Evolutionary conservation across 78 protist species (phyloP), one percentile per base, ranked within the genome.

Genomic region (Dictyostelium citrinum): DNA sequence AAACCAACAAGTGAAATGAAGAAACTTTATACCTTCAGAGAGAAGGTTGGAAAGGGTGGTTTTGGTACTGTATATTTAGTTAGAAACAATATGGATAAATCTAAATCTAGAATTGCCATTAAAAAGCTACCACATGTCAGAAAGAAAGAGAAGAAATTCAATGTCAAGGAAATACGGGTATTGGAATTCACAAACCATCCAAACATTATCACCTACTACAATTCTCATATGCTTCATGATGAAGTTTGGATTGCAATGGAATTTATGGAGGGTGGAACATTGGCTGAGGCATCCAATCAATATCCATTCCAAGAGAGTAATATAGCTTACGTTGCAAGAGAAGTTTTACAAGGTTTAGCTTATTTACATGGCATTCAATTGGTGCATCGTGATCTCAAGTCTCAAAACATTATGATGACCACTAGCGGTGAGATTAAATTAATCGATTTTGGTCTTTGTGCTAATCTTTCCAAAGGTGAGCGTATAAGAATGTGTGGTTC

Each of bases 211-310:
- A 70, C 91, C 76, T 90, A 77, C 55, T 17, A 90, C 14, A 82
- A 67, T 6, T 64, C 90, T 5, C 82, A 64, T 35, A n/a, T 90
- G 22, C 22, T 81, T 1, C 9, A 10, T 29, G 85, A 93, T n/a
- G 91, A 84, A 49, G 81, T 60, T 17, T 82, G 82, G 74, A 79
- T 91, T 17, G 84, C 79, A 4, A 93, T 86, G 93, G 96, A 93
- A 64, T 93, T 84, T 67, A 93, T 93, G 96, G 96, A 93, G 67
- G 96, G 96, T 43, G 96, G 96, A 27, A 93, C 93, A 39, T 82
- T 93, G 61, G 58, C 84, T 5, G 95, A 93, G 10, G 96, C 96
- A 6, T 64, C 83, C 39, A 46, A 49, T 20, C 91, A 84, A 37
- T 79, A 93, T 80, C 94, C 82, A 61, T 93, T 93, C 81, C 84